Percentiles rank a stretch among this genome's conserved stretches.
These are phyloP conservation scores for Rhynchosporium graminicola DNA, from an alignment of 2,329 filamentous ascomycete genomes.

Conservation along the genomic window DNA sequence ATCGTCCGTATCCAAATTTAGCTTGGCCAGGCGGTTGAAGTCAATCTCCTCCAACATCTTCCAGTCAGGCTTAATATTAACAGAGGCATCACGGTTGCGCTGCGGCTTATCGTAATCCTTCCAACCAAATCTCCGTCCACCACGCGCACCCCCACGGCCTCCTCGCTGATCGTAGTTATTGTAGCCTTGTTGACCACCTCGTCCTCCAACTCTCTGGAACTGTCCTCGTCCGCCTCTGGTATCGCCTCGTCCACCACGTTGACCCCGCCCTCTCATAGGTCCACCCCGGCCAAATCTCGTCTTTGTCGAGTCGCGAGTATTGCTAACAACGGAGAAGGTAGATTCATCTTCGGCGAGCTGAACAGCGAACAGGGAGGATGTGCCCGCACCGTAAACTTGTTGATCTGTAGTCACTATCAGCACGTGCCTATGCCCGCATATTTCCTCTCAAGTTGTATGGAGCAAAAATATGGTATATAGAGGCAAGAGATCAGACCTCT, in stretches of 20 bases:
- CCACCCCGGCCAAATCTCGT: slow-evolving; percentile 86
- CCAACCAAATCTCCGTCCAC: slow-evolving; percentile 92
- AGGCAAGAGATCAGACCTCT: slow-evolving; percentile 63
- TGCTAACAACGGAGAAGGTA: slow-evolving; percentile 97
- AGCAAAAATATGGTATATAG: slow-evolving; percentile 19
- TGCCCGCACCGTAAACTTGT: slow-evolving; percentile 92
- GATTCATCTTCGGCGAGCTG: slow-evolving; percentile 94
- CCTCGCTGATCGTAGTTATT: slow-evolving; percentile 74
- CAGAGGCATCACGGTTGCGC: slow-evolving; percentile 91
- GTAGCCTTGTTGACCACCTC: slow-evolving; percentile 63
- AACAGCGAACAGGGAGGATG: slow-evolving; percentile 83
- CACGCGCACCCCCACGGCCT: slow-evolving; percentile 67
- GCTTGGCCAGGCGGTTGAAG: slow-evolving; percentile 90
- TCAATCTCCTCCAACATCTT: slow-evolving; percentile 96
- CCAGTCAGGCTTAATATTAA: slow-evolving; percentile 97
- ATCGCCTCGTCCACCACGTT: slow-evolving; percentile 72
- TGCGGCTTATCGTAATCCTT: slow-evolving; percentile 98
- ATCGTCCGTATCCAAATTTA: slow-evolving; percentile 92
- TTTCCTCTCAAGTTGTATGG: slow-evolving; percentile 5
- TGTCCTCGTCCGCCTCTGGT: slow-evolving; percentile 61
- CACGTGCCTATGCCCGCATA: slow-evolving; percentile 8
- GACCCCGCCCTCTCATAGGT: slow-evolving; percentile 74
- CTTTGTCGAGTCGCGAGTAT: slow-evolving; percentile 83
- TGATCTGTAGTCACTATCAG: slow-evolving; percentile 63
- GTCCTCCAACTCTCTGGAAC: slow-evolving; percentile 72